Evolutionary conservation across 129 eudicot genomes (phyloP).

Genomic region (Helianthus tuberosus): DNA sequence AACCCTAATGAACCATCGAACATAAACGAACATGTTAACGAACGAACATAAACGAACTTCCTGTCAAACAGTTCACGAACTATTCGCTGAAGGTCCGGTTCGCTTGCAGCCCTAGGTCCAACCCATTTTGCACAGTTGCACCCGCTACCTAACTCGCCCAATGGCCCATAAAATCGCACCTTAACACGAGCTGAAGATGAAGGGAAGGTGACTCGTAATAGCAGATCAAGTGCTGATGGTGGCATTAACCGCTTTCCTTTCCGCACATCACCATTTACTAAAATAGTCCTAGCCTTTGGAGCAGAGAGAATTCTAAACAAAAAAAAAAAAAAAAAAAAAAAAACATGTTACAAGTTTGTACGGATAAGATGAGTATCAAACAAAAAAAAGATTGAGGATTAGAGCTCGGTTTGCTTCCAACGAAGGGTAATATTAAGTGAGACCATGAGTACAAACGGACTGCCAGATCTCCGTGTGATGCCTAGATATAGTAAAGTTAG

Average conservation of each 20-base stretch:
- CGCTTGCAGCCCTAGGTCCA: no score
- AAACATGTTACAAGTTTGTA: no score
- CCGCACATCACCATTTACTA: slow-evolving; percentile 76
- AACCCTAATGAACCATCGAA: no score
- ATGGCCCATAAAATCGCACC: slow-evolving; percentile 40
- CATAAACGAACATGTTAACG: no score
- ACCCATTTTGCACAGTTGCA: slow-evolving; percentile 2
- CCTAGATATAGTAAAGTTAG: slow-evolving; percentile 44
- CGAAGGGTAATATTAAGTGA: no score
- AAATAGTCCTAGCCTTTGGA: slow-evolving; percentile 86
- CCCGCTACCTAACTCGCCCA: not conserved
- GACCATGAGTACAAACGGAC: no score
- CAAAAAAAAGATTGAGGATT: no score
- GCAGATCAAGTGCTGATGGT: slow-evolving; percentile 75
- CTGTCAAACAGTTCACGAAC: no score
- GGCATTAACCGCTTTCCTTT: slow-evolving; percentile 92
- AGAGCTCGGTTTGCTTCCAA: no score
- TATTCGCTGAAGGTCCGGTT: no score
- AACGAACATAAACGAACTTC: no score
- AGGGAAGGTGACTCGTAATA: slow-evolving; percentile 72
- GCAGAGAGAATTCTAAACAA: slow-evolving; percentile 70
- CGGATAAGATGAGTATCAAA: no score
- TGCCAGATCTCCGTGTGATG: slow-evolving; percentile 75
- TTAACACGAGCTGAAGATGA: slow-evolving; percentile 74
- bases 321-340: not conserved